phyloP scores from a whole-genome alignment of 139 green algal species.

The Coelastrella sp. region DNA sequence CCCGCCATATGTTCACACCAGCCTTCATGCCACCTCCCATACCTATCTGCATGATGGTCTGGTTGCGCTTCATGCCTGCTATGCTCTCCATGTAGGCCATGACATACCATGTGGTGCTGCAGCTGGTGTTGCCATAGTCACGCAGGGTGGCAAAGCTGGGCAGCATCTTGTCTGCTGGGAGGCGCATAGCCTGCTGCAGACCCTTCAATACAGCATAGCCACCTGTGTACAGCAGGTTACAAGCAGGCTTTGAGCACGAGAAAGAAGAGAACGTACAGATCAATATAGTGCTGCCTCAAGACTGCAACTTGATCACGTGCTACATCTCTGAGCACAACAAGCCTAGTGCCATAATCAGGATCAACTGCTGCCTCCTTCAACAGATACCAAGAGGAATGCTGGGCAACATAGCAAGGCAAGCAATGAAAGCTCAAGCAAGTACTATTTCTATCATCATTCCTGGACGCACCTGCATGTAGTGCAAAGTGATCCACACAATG shows the following conservation, averaged over 20 bases:
- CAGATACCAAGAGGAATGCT: too few relatives aligned
- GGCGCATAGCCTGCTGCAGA: slow-evolving; percentile 44
- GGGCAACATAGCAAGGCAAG: too few relatives aligned
- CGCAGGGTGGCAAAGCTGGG: slow-evolving; percentile 50
- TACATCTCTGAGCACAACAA: too few relatives aligned
- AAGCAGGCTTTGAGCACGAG: too few relatives aligned
- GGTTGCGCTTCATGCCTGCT: slow-evolving; percentile 23
- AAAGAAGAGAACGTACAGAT: too few relatives aligned
- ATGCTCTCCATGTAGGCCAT: slow-evolving; percentile 54
- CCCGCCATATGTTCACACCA: slow-evolving; percentile 50
- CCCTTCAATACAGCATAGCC: slow-evolving; percentile 55
- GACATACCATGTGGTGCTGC: slow-evolving; percentile 59
- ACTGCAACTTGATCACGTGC: too few relatives aligned
- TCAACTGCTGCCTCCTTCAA: too few relatives aligned
- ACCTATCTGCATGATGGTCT: slow-evolving; percentile 56
- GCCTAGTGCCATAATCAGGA: too few relatives aligned
- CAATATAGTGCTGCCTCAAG: too few relatives aligned
- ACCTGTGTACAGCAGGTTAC: slow-evolving; percentile 35
- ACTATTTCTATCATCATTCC: too few relatives aligned
- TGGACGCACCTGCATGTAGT: slow-evolving; percentile 48
- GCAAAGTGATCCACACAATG: slow-evolving; percentile 54
- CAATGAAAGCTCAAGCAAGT: too few relatives aligned
- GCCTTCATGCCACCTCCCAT: slow-evolving; percentile 58
- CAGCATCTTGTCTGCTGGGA: slow-evolving; percentile 44
- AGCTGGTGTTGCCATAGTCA: slow-evolving; percentile 60